A percentile compares a stretch with the other conserved stretches of the same genome.
phyloP scores from a whole-genome alignment of 192 early-diverging fungal species.

The Thamnidium elegans region DNA sequence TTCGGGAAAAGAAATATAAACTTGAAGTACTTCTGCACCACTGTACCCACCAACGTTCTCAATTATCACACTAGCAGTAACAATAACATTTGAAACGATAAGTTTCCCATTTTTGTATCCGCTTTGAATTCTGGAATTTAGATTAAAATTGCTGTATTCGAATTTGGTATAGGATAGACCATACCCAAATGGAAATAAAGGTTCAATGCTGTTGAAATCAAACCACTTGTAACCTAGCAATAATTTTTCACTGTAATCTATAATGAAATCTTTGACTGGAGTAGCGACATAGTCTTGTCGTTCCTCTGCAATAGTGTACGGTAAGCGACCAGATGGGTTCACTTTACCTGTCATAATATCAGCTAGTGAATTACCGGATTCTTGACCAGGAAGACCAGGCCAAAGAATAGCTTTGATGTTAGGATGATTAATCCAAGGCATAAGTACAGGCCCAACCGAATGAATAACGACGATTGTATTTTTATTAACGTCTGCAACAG shows the following conservation, averaged over 20 bases:
- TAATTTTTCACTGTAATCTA: constrained; percentile 49
- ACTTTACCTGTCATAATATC: constrained; percentile 64
- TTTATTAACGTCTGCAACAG: constrained; percentile 48
- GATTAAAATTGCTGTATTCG: constrained; percentile 40
- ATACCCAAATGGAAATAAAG: constrained; percentile 59
- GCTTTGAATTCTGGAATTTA: not conserved
- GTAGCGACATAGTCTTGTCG: constrained; percentile 40
- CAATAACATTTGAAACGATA: not conserved
- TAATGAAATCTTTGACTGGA: not conserved
- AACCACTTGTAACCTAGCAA: constrained; percentile 55
- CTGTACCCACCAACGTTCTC: constrained; percentile 21
- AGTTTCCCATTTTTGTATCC: too few species aligned
- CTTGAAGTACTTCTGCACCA: constrained; percentile 40
- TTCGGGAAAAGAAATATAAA: constrained; percentile 42
- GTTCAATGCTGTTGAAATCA: constrained; percentile 45
- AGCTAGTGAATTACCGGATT: constrained; percentile 63
- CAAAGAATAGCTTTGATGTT: constrained; percentile 57
- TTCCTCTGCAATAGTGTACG: constrained; percentile 55
- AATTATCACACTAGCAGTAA: constrained; percentile 34
- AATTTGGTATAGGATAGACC: constrained; percentile 67
- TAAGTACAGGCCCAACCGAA: constrained; percentile 54
- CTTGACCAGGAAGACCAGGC: constrained; percentile 62
- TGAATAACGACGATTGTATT: constrained; percentile 58
- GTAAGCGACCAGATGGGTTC: constrained; percentile 61
- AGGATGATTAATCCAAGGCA: constrained; percentile 59